Evolutionary conservation across 2,329 filamentous ascomycete genomes (phyloP).

Genomic region (Juglanconis sp.): DNA sequence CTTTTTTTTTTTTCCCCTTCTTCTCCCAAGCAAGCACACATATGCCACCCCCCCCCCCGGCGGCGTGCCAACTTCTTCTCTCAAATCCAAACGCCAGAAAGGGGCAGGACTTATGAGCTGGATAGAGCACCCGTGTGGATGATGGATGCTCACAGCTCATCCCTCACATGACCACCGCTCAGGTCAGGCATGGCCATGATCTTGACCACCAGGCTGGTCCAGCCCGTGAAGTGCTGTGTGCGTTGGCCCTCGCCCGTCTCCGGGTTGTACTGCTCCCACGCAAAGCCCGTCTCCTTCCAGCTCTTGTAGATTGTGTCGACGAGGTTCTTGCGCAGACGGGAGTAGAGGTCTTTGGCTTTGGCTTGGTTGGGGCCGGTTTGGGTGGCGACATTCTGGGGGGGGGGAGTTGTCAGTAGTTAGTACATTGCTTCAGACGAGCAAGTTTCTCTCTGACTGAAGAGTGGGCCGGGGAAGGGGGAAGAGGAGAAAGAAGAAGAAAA

Average conservation of each 20-base stretch:
- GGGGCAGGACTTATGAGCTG: no score
- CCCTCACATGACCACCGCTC: conserved; percentile 31
- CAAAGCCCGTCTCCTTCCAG: conserved; percentile 91
- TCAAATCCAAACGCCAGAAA: not conserved
- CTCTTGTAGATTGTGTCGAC: conserved; percentile 83
- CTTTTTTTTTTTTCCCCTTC: not conserved
- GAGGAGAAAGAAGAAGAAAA: no score
- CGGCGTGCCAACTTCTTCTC: not conserved
- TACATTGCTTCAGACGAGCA: no score
- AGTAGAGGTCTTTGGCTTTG: conserved; percentile 72
- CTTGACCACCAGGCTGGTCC: conserved; percentile 97
- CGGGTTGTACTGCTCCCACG: conserved; percentile 97
- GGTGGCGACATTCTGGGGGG: conserved; percentile 58
- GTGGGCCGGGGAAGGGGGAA: no score
- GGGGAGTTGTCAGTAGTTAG: not conserved
- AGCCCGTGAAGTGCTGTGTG: conserved; percentile 96
- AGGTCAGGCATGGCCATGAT: conserved; percentile 92
- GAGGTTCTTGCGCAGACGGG: conserved; percentile 73
- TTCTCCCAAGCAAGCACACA: not conserved
- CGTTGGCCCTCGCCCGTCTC: conserved; percentile 91
- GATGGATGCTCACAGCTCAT: conserved; percentile 53
- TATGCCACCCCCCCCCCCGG: not conserved
- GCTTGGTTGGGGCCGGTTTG: conserved; percentile 65
- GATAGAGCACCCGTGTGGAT: no score
- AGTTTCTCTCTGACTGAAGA: no score